phyloP scores from a whole-genome alignment of 2,329 filamentous ascomycete genomes.

The Colletotrichum sp. region DNA sequence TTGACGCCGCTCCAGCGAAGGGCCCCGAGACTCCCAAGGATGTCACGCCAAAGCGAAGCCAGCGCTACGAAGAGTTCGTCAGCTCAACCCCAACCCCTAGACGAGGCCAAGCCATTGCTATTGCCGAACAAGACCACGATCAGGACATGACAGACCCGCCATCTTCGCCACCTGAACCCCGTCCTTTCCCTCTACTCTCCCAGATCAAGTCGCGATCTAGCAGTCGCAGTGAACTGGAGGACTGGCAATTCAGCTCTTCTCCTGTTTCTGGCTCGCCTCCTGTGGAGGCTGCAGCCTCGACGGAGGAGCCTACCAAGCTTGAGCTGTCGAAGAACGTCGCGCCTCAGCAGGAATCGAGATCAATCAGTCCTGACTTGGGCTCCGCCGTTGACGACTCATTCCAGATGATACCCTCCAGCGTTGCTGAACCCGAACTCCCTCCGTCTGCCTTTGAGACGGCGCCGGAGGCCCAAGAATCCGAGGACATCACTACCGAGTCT shows the following conservation, averaged over 20 bases:
- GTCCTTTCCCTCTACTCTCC: slow-evolving; percentile 55
- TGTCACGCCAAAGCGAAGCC: slow-evolving; percentile 50
- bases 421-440: slow-evolving; percentile 10
- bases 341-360: slow-evolving; percentile 13
- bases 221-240: slow-evolving; percentile 42
- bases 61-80: slow-evolving; percentile 55
- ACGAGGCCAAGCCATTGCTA: slow-evolving; percentile 54
- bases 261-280: slow-evolving; percentile 57
- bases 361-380: not conserved
- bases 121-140: slow-evolving; percentile 47
- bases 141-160: slow-evolving; percentile 57
- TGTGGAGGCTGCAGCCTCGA: slow-evolving; percentile 12
- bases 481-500: not conserved
- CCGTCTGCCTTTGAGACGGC: not conserved
- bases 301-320: slow-evolving; percentile 20
- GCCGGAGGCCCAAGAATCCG: not conserved
- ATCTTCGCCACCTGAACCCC: slow-evolving; percentile 63
- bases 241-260: slow-evolving; percentile 62
- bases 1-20: slow-evolving; percentile 8
- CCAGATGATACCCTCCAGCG: slow-evolving; percentile 32
- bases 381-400: slow-evolving; percentile 17
- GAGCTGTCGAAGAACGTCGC: slow-evolving; percentile 7
- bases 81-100: slow-evolving; percentile 66
- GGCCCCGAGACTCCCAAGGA: slow-evolving; percentile 29
- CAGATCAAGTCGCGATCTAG: slow-evolving; percentile 57